phyloP scores from a whole-genome alignment of 208 protist genomes.

The Acanthamoeba divionensis region DNA sequence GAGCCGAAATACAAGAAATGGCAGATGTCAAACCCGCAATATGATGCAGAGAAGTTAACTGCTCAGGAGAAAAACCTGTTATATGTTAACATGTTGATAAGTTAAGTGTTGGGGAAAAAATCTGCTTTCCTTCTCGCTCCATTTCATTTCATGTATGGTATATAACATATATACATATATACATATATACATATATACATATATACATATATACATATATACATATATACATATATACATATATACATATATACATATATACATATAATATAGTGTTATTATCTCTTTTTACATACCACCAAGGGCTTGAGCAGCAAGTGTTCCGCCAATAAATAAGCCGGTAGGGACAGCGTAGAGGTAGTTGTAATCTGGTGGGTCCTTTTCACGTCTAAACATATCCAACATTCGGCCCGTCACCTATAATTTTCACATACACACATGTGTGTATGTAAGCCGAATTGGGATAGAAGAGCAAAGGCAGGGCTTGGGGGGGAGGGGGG shows the following conservation, averaged over 20 bases:
- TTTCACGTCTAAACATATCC: constrained; percentile 55
- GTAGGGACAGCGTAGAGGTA: constrained; percentile 72
- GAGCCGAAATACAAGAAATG: not conserved
- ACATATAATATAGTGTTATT: constrained; percentile 53
- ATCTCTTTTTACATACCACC: not conserved
- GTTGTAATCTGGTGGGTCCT: constrained; percentile 69
- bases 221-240: no score
- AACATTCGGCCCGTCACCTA: constrained; percentile 36
- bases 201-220: no score
- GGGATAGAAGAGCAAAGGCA: not conserved
- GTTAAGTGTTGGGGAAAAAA: no score
- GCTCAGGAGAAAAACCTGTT: no score
- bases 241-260: no score
- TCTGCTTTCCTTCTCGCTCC: no score
- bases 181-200: no score
- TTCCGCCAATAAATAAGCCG: constrained; percentile 61
- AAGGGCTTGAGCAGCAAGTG: not conserved
- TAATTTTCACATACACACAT: not conserved
- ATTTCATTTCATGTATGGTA: no score
- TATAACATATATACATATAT: no score
- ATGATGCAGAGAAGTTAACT: not conserved
- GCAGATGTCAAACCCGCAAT: not conserved
- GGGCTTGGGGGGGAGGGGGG: not conserved
- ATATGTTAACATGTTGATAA: no score
- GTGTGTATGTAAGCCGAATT: no score